Evolutionary conservation across 768 basidiomycete species (phyloP).

Genomic region (Omphalotus guepiniiformis): DNA sequence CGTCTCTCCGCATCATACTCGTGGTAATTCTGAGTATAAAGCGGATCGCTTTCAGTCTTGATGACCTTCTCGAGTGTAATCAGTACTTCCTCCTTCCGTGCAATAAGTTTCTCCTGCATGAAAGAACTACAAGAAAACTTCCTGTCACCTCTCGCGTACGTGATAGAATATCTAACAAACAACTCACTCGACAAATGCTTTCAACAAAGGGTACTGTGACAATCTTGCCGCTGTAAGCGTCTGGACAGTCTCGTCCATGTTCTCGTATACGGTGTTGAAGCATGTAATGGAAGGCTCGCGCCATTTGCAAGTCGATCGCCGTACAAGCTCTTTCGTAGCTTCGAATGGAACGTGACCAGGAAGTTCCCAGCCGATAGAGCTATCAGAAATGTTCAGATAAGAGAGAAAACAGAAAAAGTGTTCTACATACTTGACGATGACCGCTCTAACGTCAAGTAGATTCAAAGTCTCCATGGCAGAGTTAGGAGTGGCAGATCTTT

Average conservation of each 20-base stretch:
- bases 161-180: no score
- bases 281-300: slow-evolving; percentile 22
- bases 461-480: slow-evolving; percentile 9
- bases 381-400: slow-evolving; percentile 12
- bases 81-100: slow-evolving; percentile 19
- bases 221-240: slow-evolving; percentile 23
- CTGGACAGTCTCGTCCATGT: slow-evolving; percentile 14
- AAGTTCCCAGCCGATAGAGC: slow-evolving; percentile 35
- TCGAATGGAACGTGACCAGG: slow-evolving; percentile 32
- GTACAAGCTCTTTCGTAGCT: slow-evolving; percentile 26
- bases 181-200: slow-evolving; percentile 23
- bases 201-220: slow-evolving; percentile 24
- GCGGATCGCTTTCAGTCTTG: slow-evolving; percentile 32
- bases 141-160: no score
- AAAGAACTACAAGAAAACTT: not conserved
- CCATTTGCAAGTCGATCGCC: slow-evolving; percentile 25
- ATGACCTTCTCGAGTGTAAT: slow-evolving; percentile 28
- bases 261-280: slow-evolving; percentile 22
- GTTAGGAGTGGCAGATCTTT: no score
- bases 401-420: not conserved
- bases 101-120: slow-evolving; percentile 1
- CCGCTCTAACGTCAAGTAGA: slow-evolving; percentile 21
- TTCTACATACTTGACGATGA: slow-evolving; percentile 26
- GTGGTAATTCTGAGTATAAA: slow-evolving; percentile 32
- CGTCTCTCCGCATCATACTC: slow-evolving; percentile 18